These are phyloP conservation scores for Leptographium galeiforme DNA, from an alignment of 2,329 filamentous ascomycete species.

Conservation along the genomic window DNA sequence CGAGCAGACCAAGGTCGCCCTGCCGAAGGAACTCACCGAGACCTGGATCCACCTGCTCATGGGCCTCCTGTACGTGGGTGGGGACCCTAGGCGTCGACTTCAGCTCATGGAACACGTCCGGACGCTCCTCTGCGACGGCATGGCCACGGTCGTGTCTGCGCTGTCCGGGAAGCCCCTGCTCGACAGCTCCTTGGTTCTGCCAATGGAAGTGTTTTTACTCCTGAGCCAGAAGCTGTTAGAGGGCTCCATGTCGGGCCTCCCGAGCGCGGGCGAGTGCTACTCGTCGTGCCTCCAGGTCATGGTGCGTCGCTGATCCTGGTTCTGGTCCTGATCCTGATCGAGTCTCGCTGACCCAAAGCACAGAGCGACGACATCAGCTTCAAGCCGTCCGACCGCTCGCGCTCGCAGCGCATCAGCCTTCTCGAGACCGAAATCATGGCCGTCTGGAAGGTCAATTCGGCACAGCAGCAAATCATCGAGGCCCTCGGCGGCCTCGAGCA, in stretches of 20 bases:
- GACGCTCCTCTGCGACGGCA: conserved; percentile 20
- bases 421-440: conserved; percentile 25
- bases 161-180: conserved; percentile 20
- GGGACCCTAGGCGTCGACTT: conserved; percentile 8
- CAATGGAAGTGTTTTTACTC: conserved; percentile 28
- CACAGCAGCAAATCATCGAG: neutral
- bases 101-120: conserved; percentile 18
- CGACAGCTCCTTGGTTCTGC: conserved; percentile 24
- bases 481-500: neutral
- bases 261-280: conserved; percentile 28
- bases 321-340: no score
- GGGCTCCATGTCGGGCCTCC: conserved; percentile 23
- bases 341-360: neutral
- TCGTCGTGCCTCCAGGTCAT: conserved; percentile 26
- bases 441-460: neutral
- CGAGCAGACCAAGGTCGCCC: conserved; percentile 17
- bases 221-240: conserved; percentile 24
- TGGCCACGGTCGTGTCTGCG: conserved; percentile 22
- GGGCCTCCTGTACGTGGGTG: conserved; percentile 18
- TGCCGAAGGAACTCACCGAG: conserved; percentile 19
- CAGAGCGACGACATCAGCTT: conserved; percentile 24
- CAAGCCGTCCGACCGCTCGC: conserved; percentile 25
- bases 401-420: conserved; percentile 26
- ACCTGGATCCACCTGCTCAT: conserved; percentile 30
- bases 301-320: conserved; percentile 13